A percentile compares a stretch with the other conserved stretches of the same genome.
Conservation (phyloP, 2,329 filamentous ascomycete species). For the Microcyclospora pomicola region DNA sequence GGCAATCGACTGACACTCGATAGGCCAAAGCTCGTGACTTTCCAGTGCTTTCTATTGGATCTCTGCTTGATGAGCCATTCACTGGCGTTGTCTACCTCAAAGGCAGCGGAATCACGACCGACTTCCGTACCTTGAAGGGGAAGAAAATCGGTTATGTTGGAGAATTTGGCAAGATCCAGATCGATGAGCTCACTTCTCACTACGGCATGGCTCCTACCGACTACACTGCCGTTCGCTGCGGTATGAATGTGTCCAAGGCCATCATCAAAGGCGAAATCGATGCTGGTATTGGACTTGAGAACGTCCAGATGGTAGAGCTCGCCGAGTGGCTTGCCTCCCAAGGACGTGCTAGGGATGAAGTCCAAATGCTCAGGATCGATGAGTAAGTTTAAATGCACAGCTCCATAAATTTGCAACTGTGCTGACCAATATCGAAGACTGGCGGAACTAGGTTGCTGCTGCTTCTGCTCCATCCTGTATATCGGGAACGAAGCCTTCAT, state of each 20-base stretch:
- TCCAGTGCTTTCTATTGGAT: conserved; percentile 58
- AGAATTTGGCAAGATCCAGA: conserved; percentile 71
- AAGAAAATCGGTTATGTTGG: conserved; percentile 69
- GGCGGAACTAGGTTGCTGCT: conserved; percentile 67
- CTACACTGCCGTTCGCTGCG: conserved; percentile 65
- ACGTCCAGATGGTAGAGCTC: conserved; percentile 72
- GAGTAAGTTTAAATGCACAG: conserved; percentile 24
- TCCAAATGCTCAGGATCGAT: conserved; percentile 71
- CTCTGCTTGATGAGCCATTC: conserved; percentile 66
- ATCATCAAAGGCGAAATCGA: conserved; percentile 61
- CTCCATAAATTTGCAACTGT: too few species aligned
- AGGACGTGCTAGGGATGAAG: conserved; percentile 49
- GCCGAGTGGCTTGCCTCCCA: conserved; percentile 58
- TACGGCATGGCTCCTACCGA: conserved; percentile 60
- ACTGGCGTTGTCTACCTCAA: conserved; percentile 68
- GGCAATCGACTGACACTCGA: neutral
- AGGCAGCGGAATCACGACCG: conserved; percentile 56
- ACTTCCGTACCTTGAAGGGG: conserved; percentile 61
- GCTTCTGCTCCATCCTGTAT: conserved; percentile 71
- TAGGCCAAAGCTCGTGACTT: conserved; percentile 65
- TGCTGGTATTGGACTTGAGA: conserved; percentile 64
- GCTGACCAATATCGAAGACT: conserved; percentile 27
- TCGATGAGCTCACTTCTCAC: conserved; percentile 65
- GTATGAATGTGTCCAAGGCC: conserved; percentile 68
- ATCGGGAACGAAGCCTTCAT: conserved; percentile 64